Evolutionary conservation across 2,329 filamentous ascomycete genomes (phyloP), one percentile per base, ranked within the genome.

Genomic region (Anthostomella pinea): DNA sequence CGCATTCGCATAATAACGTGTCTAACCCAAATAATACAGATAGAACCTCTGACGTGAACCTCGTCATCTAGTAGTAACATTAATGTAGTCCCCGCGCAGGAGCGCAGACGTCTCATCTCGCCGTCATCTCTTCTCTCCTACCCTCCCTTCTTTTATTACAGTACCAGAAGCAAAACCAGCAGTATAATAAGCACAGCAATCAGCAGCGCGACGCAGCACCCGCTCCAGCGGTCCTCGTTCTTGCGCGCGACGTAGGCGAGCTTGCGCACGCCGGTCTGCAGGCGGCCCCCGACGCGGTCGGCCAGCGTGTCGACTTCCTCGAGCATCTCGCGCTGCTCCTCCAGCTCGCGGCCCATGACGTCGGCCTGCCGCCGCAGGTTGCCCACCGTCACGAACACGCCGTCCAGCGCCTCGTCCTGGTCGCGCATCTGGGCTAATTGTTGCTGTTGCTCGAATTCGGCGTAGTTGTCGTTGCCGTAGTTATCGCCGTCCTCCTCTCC

Each of bases 311-410:
- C 91, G 25, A 94, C 85, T 34, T 86, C 82, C 46, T 93, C 83
- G 39, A 98, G 72, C 77, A 97, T 84, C 62, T 89, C 87, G 15
- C 76, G 77, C 72, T 98, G 93, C 68, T 98, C 93, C 65, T 96
- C 94, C 29, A 98, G 72, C 69, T 98, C 93, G 39, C 91, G 74
- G 2, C 93, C 91, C 91, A 98, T 98, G 52, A 89, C 87, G 64
- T 94, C 83, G 2, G 93, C 94, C 72, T 97, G 93, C 58, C 85
- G 75, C 38, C 91, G 74, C 58, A 98, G 66, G 59, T 89, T 96
- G 3, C 90, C 91, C 16, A 98, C 93, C 1, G 91, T 97, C 49
- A 83, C 79, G 59, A 94, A 95, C 30, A 98, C 91, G 11, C 86
- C 87, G 59, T 97, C 91, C 2, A 98, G 74, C 53, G 93, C 85